phyloP scores from a whole-genome alignment of 805 yeast species.

The Myxozyma geophila region DNA sequence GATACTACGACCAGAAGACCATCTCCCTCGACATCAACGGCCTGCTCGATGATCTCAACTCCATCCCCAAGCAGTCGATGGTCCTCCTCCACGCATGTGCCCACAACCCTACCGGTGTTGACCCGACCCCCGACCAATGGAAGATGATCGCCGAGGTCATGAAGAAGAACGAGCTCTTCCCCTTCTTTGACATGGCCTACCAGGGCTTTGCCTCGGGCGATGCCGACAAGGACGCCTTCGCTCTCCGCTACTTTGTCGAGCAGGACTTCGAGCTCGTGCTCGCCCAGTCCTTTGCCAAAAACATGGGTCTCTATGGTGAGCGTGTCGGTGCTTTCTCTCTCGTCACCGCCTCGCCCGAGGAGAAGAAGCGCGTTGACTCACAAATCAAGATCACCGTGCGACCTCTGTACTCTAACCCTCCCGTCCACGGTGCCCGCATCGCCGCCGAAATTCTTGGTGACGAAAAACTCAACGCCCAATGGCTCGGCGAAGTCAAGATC shows the following conservation, averaged over 20 bases:
- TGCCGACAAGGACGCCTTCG: slow-evolving; percentile 70
- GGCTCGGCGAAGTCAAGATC: slow-evolving; percentile 77
- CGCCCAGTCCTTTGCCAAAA: slow-evolving; percentile 93
- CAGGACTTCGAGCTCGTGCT: slow-evolving; percentile 53
- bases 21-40: slow-evolving; percentile 70
- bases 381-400: slow-evolving; percentile 83
- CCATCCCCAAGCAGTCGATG: slow-evolving; percentile 62
- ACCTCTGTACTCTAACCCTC: slow-evolving; percentile 90
- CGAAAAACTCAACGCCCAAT: slow-evolving; percentile 63
- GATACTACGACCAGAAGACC: slow-evolving; percentile 67
- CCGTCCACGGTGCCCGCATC: slow-evolving; percentile 89
- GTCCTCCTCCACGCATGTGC: slow-evolving; percentile 92
- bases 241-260: slow-evolving; percentile 53
- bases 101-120: slow-evolving; percentile 97
- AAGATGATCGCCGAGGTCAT: slow-evolving; percentile 68
- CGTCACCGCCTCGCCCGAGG: slow-evolving; percentile 55
- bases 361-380: slow-evolving; percentile 61
- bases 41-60: slow-evolving; percentile 60
- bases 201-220: slow-evolving; percentile 93
- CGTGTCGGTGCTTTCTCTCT: slow-evolving; percentile 83
- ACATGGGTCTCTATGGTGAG: slow-evolving; percentile 95
- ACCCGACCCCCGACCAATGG: slow-evolving; percentile 85
- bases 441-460: slow-evolving; percentile 76
- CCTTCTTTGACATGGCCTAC: slow-evolving; percentile 91
- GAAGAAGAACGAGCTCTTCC: slow-evolving; percentile 63